phyloP scores from a whole-genome alignment of 306 rosid genomes.

The Boehmeria nivea region DNA sequence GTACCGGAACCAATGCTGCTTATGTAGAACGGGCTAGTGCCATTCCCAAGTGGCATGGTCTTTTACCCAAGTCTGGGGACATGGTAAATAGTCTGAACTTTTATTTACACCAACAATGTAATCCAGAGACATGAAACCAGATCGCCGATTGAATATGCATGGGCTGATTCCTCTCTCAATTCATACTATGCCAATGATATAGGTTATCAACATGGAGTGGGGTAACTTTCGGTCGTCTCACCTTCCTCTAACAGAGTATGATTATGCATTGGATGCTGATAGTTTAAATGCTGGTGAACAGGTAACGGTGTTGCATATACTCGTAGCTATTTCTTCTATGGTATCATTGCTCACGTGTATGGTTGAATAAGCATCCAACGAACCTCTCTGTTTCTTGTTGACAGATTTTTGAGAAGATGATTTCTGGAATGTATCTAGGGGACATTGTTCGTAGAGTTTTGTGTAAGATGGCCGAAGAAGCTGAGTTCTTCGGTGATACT shows the following conservation, averaged over 20 bases:
- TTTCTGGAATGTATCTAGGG: constrained; percentile 98
- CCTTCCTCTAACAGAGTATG: constrained; percentile 87
- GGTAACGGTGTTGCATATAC: constrained; percentile 32
- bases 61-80: constrained; percentile 76
- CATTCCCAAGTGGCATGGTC: constrained; percentile 95
- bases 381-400: constrained; percentile 23
- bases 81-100: constrained; percentile 53
- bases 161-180: no score
- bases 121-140: neutral
- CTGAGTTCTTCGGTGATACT: constrained; percentile 72
- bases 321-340: constrained; percentile 4
- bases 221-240: constrained; percentile 85
- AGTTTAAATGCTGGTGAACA: constrained; percentile 98
- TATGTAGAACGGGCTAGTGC: constrained; percentile 80
- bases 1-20: constrained; percentile 99
- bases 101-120: neutral
- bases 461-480: constrained; percentile 83
- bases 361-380: constrained; percentile 20
- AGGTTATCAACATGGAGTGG: constrained; percentile 99
- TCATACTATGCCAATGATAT: constrained; percentile 14
- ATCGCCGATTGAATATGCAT: neutral
- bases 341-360: constrained; percentile 10
- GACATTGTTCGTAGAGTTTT: constrained; percentile 82
- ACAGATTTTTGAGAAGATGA: constrained; percentile 86
- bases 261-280: constrained; percentile 62